Conservation (phyloP, 371 early-diverging fungal species). For the Catenaria anguillulae region DNA sequence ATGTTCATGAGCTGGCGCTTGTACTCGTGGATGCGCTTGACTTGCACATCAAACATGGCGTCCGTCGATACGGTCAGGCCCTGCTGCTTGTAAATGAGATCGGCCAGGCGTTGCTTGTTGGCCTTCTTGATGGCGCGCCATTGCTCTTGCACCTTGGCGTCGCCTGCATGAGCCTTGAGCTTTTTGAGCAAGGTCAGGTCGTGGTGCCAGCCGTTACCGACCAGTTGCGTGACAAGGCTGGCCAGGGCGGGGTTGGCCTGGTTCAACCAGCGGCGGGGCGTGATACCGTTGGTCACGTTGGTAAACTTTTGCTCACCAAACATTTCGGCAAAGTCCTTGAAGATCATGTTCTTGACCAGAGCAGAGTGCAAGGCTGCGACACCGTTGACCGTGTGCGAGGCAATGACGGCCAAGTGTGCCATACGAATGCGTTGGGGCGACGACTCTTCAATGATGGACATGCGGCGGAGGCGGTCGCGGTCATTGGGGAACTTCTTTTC, state of each 20-base stretch:
- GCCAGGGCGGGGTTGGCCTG: slow-evolving; percentile 76
- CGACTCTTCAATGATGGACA: slow-evolving; percentile 80
- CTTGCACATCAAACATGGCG: slow-evolving; percentile 83
- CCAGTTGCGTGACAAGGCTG: slow-evolving; percentile 51
- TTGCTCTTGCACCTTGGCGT: slow-evolving; percentile 49
- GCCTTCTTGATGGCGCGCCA: slow-evolving; percentile 72
- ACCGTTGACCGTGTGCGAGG: slow-evolving; percentile 83
- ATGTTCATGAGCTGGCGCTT: slow-evolving; percentile 95
- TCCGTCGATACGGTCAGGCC: slow-evolving; percentile 55
- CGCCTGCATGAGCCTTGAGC: slow-evolving; percentile 40
- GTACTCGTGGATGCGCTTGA: slow-evolving; percentile 91
- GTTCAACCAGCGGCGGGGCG: slow-evolving; percentile 81
- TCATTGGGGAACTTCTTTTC: slow-evolving; percentile 64
- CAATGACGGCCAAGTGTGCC: slow-evolving; percentile 53
- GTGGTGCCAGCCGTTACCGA: slow-evolving; percentile 60
- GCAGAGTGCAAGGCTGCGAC: slow-evolving; percentile 83
- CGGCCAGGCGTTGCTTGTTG: slow-evolving; percentile 75
- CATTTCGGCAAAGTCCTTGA: slow-evolving; percentile 67
- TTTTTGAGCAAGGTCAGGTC: slow-evolving; percentile 44
- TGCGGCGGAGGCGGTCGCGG: slow-evolving; percentile 63
- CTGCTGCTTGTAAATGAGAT: slow-evolving; percentile 47
- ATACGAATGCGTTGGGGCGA: slow-evolving; percentile 77
- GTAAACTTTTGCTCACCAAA: slow-evolving; percentile 71
- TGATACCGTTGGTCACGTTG: slow-evolving; percentile 88
- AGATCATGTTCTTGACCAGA: slow-evolving; percentile 61